phyloP scores from a whole-genome alignment of 768 basidiomycete species.

The Lactarius tabidus region DNA sequence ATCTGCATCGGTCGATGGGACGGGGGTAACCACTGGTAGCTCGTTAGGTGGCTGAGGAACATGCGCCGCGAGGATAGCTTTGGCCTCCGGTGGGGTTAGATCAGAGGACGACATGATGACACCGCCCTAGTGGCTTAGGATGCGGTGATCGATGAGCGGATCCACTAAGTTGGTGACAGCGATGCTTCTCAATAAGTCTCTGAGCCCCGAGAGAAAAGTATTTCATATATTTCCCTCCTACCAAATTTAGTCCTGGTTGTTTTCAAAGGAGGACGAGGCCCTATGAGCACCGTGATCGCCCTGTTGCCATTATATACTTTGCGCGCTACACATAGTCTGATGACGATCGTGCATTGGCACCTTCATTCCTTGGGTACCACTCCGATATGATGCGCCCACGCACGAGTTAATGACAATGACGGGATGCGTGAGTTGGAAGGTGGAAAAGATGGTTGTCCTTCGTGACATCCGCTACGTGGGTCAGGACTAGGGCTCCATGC shows the following conservation, averaged over 20 bases:
- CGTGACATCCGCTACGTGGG: background rate
- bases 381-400: background rate
- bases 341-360: background rate
- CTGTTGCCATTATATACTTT: background rate
- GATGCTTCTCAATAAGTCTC: background rate
- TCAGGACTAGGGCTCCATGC: conserved; percentile 43
- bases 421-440: background rate
- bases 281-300: background rate
- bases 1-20: conserved; percentile 16
- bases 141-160: background rate
- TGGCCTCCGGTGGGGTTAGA: conserved; percentile 16
- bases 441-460: background rate
- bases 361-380: background rate
- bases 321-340: background rate
- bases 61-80: conserved; percentile 10
- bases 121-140: background rate
- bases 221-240: background rate
- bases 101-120: background rate
- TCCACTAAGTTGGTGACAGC: background rate
- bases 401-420: background rate
- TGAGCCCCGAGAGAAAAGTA: background rate
- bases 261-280: background rate
- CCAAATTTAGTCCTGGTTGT: background rate
- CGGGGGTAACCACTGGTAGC: conserved; percentile 1
- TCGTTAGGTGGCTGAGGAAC: conserved; percentile 14